A percentile compares a stretch with the other conserved stretches of the same genome.
Conservation (phyloP, 2,329 filamentous ascomycete species). For the Pseudogymnoascus sp. region DNA sequence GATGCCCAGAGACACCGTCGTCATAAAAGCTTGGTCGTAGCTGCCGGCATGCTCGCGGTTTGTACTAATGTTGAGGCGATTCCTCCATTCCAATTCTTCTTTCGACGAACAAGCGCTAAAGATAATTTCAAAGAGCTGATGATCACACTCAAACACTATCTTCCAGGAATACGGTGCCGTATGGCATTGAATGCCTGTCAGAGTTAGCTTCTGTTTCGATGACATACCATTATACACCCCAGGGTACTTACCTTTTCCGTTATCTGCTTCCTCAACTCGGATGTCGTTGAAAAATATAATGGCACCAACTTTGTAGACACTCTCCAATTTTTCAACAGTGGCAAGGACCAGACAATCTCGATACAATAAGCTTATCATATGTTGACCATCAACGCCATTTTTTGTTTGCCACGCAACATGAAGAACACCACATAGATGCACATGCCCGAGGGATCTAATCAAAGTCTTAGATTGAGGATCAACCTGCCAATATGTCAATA, state of each 20-base stretch:
- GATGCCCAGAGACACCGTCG: constrained; percentile 61
- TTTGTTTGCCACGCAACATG: constrained; percentile 75
- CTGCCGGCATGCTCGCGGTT: constrained; percentile 42
- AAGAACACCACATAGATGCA: constrained; percentile 74
- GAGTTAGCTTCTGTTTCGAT: neutral
- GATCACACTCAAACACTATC: constrained; percentile 69
- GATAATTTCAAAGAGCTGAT: constrained; percentile 75
- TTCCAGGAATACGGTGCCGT: constrained; percentile 90
- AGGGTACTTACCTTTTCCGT: constrained; percentile 55
- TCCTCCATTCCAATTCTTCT: constrained; percentile 76
- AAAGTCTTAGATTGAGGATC: constrained; percentile 51
- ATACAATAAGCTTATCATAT: constrained; percentile 83
- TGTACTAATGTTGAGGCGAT: constrained; percentile 50
- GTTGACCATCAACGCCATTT: constrained; percentile 63
- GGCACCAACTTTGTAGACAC: constrained; percentile 65
- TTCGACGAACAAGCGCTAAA: constrained; percentile 76
- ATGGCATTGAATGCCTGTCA: constrained; percentile 73
- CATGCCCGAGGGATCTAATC: constrained; percentile 74
- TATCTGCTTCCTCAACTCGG: constrained; percentile 65
- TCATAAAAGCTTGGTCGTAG: constrained; percentile 45
- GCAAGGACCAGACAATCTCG: constrained; percentile 72
- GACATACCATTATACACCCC: constrained; percentile 20
- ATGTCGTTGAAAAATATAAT: constrained; percentile 62
- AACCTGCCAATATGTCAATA: constrained; percentile 25
- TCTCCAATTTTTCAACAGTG: constrained; percentile 54